These are phyloP conservation scores for Cladophialophora yegresii DNA, from an alignment of 2,329 filamentous ascomycete genomes.

Conservation along the genomic window DNA sequence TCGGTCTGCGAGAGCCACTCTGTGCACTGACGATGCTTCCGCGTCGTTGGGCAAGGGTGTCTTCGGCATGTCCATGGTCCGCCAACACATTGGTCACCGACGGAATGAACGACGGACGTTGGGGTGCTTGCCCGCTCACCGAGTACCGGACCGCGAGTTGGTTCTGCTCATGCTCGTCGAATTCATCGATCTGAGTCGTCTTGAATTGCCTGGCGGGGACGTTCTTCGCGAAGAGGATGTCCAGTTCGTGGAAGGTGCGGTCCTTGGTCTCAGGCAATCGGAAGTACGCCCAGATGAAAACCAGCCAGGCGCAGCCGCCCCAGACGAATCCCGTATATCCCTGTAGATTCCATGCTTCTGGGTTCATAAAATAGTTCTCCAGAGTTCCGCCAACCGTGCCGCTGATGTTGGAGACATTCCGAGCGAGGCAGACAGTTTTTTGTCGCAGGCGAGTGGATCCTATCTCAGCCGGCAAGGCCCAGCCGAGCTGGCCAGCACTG, in stretches of 20 bases:
- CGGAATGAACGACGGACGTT: slow-evolving; percentile 22
- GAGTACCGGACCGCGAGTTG: slow-evolving; percentile 20
- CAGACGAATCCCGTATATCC: slow-evolving; percentile 46
- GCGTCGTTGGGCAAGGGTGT: slow-evolving; percentile 22
- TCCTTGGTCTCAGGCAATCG: slow-evolving; percentile 39
- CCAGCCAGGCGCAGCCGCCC: slow-evolving; percentile 46
- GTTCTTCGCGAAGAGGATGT: slow-evolving; percentile 29
- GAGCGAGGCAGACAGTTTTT: slow-evolving; percentile 58
- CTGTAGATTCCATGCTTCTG: slow-evolving; percentile 43
- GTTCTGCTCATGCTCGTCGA: slow-evolving; percentile 26
- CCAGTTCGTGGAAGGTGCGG: slow-evolving; percentile 27
- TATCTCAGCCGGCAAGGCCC: slow-evolving; percentile 56
- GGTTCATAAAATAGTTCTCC: slow-evolving; percentile 38
- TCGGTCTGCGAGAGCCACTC: slow-evolving; percentile 9
- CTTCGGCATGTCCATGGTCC: slow-evolving; percentile 18
- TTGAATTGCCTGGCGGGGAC: slow-evolving; percentile 25
- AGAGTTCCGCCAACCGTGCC: slow-evolving; percentile 48
- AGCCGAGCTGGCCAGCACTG: slow-evolving; percentile 57
- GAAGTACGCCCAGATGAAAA: slow-evolving; percentile 40
- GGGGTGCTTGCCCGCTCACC: slow-evolving; percentile 1
- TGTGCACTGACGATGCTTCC: background rate
- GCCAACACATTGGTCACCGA: slow-evolving; percentile 20
- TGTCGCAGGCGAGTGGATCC: slow-evolving; percentile 56
- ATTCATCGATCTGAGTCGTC: slow-evolving; percentile 25
- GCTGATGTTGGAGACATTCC: slow-evolving; percentile 51